A percentile compares a stretch with the other conserved stretches of the same genome.
phyloP scores from a whole-genome alignment of 768 basidiomycete species.

The Mycena vitilis region DNA sequence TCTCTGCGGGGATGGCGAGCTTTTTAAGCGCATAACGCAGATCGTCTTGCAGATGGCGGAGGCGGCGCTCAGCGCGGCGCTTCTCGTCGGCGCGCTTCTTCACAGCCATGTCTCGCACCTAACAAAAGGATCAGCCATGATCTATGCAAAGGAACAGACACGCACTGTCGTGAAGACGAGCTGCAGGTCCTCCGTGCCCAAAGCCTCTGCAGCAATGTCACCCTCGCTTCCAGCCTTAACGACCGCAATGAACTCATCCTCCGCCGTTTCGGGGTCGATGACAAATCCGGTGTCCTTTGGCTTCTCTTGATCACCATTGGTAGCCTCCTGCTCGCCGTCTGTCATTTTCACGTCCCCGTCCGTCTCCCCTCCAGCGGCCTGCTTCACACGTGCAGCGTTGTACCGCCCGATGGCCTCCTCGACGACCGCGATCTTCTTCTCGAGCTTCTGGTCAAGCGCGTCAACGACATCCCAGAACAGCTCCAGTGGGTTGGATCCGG shows the following conservation, averaged over 20 bases:
- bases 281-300: slow-evolving; percentile 49
- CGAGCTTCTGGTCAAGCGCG: slow-evolving; percentile 85
- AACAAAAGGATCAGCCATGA: slow-evolving; percentile 15
- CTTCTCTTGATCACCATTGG: slow-evolving; percentile 37
- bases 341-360: slow-evolving; percentile 45
- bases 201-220: slow-evolving; percentile 59
- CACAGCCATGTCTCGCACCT: slow-evolving; percentile 80
- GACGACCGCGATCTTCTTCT: slow-evolving; percentile 78
- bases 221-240: slow-evolving; percentile 61
- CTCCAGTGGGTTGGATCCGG: slow-evolving; percentile 95
- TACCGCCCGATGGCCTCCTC: slow-evolving; percentile 69
- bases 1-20: slow-evolving; percentile 65
- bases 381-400: slow-evolving; percentile 51
- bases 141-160: slow-evolving; percentile 20
- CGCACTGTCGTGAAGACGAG: slow-evolving; percentile 75
- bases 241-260: slow-evolving; percentile 70
- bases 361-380: slow-evolving; percentile 48
- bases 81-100: slow-evolving; percentile 89
- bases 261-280: slow-evolving; percentile 68
- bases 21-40: slow-evolving; percentile 96
- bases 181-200: slow-evolving; percentile 65
- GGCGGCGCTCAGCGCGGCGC: slow-evolving; percentile 84
- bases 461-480: slow-evolving; percentile 97
- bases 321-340: slow-evolving; percentile 45
- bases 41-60: slow-evolving; percentile 93